A percentile compares a stretch with the other conserved stretches of the same genome.
These are phyloP conservation scores for Modicella reniformis DNA, from an alignment of 371 early-diverging fungal genomes.

Conservation along the genomic window DNA sequence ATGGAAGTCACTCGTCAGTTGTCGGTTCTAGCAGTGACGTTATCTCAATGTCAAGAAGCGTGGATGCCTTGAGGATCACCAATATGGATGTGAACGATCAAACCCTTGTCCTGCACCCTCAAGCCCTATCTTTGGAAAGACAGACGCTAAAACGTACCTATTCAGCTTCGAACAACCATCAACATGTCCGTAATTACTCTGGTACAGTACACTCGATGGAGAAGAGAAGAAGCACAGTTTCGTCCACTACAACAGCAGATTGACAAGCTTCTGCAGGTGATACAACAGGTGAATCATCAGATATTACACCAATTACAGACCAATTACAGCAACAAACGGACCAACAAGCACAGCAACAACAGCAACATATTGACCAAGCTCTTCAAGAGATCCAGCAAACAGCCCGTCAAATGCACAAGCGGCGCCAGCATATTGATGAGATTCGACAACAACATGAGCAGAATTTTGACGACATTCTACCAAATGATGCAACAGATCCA, in stretches of 20 bases:
- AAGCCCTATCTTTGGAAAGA: not conserved
- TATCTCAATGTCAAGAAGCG: not conserved
- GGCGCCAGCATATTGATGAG: slow-evolving; percentile 5
- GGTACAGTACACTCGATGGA: too few relatives aligned
- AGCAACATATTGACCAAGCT: not conserved
- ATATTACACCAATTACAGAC: too few relatives aligned
- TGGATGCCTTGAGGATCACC: too few relatives aligned
- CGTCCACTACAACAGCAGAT: slow-evolving; percentile 1
- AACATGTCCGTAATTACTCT: not conserved
- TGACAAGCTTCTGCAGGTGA: not conserved
- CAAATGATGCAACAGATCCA: too few relatives aligned
- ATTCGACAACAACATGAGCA: not conserved
- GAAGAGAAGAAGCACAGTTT: not conserved
- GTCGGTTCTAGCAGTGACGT: not conserved
- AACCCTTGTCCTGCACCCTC: not conserved
- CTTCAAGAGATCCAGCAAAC: not conserved
- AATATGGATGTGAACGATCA: not conserved
- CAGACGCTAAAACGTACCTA: not conserved
- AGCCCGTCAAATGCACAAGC: not conserved
- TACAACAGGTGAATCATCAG: not conserved
- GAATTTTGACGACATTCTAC: not conserved
- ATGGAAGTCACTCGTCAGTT: too few relatives aligned
- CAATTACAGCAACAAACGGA: too few relatives aligned
- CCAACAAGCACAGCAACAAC: too few relatives aligned
- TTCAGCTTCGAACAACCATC: too few relatives aligned